Percentiles rank a stretch among this genome's conserved stretches.
Conservation (phyloP, 2,329 filamentous ascomycete genomes). For the Tolypocladium cylindrosporum region DNA sequence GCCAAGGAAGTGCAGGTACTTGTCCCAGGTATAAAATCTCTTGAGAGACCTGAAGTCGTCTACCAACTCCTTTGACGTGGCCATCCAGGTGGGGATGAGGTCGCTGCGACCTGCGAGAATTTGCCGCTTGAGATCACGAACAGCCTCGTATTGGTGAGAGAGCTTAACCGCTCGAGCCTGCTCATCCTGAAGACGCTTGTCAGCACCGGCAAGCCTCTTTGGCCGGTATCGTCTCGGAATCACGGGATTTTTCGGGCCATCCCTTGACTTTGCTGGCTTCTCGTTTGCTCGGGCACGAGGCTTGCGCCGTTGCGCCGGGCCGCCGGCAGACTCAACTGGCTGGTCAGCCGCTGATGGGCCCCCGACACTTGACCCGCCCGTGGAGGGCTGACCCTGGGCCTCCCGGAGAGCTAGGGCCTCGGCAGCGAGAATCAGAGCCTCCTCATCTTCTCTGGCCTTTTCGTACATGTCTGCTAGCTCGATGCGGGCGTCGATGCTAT, state of each 20-base stretch:
- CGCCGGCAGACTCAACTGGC: not conserved
- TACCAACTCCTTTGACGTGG: conserved; percentile 46
- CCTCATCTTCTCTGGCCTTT: conserved; percentile 58
- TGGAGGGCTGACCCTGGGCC: conserved; percentile 21
- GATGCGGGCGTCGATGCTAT: conserved; percentile 66
- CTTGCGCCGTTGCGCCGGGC: not conserved
- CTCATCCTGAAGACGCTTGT: conserved; percentile 33
- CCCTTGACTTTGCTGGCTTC: not conserved
- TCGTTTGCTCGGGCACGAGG: not conserved
- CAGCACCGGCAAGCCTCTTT: conserved; percentile 33
- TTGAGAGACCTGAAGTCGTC: conserved; percentile 55
- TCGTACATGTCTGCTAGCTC: conserved; percentile 81
- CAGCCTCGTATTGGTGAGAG: conserved; percentile 31
- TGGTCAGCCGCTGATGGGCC: not conserved
- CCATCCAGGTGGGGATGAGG: conserved; percentile 45
- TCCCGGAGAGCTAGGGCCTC: conserved; percentile 61
- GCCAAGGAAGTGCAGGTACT: conserved; percentile 49
- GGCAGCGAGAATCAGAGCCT: conserved; percentile 67
- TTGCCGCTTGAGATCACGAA: conserved; percentile 30
- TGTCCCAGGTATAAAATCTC: conserved; percentile 57
- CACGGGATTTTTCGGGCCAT: not conserved
- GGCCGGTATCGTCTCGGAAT: conserved; percentile 33
- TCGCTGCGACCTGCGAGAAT: conserved; percentile 31
- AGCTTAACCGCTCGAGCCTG: conserved; percentile 28
- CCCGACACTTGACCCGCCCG: not conserved